Base-by-base conservation (phyloP, 768 basidiomycete species). In the Candolleomyces aberdarensis region DNA sequence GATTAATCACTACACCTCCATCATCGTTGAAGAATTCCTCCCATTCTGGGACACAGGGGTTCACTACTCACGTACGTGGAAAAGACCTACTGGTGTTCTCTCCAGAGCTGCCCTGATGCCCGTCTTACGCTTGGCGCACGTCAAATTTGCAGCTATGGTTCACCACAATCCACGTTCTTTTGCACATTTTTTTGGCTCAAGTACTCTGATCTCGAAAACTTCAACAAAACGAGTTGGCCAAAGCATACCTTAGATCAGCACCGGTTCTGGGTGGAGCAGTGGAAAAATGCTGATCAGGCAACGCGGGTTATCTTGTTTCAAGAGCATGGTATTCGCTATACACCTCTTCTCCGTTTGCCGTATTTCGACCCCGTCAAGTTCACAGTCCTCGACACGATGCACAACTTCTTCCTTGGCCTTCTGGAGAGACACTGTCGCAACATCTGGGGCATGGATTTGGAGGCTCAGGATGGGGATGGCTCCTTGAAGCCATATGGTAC, bases 21-120 rank as follows among this genome's bases (percentile, higher is more conserved):
- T 73, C 2, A 68, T 79, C 11, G 67, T 78, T 11, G 68, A 75
- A 41, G 70, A 75, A 29, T 65, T 79, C 1, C 49, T 72, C 0
- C n/a, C 52, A 0, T 61, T 72, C 11, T 80, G 74, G 71, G 1
- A 61, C 13, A 19, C 57, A 4, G 75, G 77, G 4, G 44, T 75
- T 7, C 66, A 59, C 52, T 62, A 68, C 15, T 53, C 68, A 0
- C 9, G 47, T 5, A 76, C 74, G 0, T 8, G 29, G 8, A 3
- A 14, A 2, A 56, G 65, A 47, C 46, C 56, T 0, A 4, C 31
- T 13, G 76, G 76, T 6, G 56, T 69, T 1, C 49, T 67, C 1
- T 63, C 73, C 19, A 62, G 61, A 7, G 57, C 56, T 17, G 70
- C 69, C 3, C 3, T 76, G 0, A 63, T 71, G 10, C 71, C 71